Evolutionary conservation across 441 rosid genomes (phyloP).

Genomic region (Jatropha multifida): DNA sequence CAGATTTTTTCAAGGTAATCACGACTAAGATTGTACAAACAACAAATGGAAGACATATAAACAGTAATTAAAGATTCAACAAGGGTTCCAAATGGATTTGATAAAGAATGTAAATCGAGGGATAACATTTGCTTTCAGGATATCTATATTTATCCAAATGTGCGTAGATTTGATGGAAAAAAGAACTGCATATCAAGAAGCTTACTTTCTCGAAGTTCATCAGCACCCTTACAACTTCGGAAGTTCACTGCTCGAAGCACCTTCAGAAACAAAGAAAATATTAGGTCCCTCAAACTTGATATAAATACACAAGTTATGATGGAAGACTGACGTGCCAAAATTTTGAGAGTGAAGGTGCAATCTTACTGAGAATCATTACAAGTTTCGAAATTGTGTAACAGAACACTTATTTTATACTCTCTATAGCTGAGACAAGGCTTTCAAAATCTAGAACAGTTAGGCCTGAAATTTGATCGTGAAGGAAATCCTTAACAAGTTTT

Average conservation of each 20-base stretch:
- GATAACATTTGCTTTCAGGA: background rate
- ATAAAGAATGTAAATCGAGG: background rate
- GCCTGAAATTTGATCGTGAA: slow-evolving; percentile 3
- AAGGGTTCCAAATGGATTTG: background rate
- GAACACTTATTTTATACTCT: background rate
- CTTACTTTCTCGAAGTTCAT: slow-evolving; percentile 73
- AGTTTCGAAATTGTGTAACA: slow-evolving; percentile 1
- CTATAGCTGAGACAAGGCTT: slow-evolving; percentile 3
- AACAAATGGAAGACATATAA: background rate
- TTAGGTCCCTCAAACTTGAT: slow-evolving; percentile 4
- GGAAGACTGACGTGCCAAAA: slow-evolving; percentile 8
- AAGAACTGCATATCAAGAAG: slow-evolving; percentile 3
- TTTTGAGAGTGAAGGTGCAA: background rate
- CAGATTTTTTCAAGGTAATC: background rate
- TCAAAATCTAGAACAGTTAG: background rate
- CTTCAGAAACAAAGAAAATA: slow-evolving; percentile 37
- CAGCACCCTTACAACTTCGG: slow-evolving; percentile 58
- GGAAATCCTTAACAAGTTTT: background rate
- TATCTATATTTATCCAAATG: background rate
- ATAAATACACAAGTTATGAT: background rate
- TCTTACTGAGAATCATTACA: background rate
- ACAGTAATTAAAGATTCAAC: background rate
- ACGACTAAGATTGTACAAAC: no score
- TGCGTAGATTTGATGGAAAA: background rate
- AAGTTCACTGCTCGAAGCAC: slow-evolving; percentile 64